Evolutionary conservation across 495 filamentous ascomycete species (phyloP), one percentile per base, ranked within the genome.

Genomic region (Penicillium taxi): DNA sequence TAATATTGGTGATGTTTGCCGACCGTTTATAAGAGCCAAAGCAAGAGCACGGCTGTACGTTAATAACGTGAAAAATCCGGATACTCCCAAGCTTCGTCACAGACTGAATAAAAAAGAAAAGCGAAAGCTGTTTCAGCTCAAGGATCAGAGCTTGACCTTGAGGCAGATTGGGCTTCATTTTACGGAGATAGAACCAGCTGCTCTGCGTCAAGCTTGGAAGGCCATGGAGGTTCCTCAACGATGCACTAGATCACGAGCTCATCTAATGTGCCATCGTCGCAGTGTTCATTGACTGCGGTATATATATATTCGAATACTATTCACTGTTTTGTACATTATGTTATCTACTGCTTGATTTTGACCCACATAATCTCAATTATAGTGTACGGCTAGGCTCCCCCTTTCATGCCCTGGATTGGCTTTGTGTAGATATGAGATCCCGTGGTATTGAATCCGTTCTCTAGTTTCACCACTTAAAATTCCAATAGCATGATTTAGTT

Each of bases 201-300:
- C 19, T 26, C 24, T 44, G 27, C 41, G 41, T 25, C 29, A 44
- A 18, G 27, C 24, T 32, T 44, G 35, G 41, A 14, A 14, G 27
- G 41, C 37, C 22, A 33, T 44, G 6, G 26, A 37, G 17, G 26
- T 24, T 43, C 33, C 41, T 17, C 41, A 33, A 35, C 34, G 41
- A 44, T 33, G 27, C 28, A 44, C 41, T 9, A 32, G 41, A 38
- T 37, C 35, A 34, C 14, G 35, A 24, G 29, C 41, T 34, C 32
- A 44, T 34, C 25, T 8, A 19, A 22, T 14, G n/a, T n/a, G n/a
- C n/a, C n/a, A n/a, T n/a, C n/a, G n/a, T n/a, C n/a, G n/a, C n/a
- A n/a, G n/a, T n/a, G n/a, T n/a, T n/a, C n/a, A n/a, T n/a, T n/a
- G n/a, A n/a, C n/a, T n/a, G n/a, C n/a, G n/a, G n/a, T n/a, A n/a